phyloP scores from a whole-genome alignment of 768 basidiomycete species.

The Mycena indigotica region DNA sequence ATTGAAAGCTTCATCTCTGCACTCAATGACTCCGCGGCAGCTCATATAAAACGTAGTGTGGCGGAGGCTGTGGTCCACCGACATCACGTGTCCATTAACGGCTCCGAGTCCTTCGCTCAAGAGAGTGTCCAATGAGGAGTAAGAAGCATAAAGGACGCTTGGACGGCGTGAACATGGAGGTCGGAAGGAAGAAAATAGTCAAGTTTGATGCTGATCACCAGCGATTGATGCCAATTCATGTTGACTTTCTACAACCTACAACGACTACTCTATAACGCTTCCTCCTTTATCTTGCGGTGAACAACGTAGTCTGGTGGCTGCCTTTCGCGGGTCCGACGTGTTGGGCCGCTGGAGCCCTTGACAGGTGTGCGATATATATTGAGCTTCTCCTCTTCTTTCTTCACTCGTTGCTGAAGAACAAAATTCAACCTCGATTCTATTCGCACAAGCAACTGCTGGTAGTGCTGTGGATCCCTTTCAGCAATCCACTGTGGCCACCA shows the following conservation, averaged over 20 bases:
- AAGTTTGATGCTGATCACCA: background rate
- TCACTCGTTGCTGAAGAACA: background rate
- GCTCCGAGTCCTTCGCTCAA: background rate
- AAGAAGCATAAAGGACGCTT: background rate
- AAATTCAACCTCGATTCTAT: background rate
- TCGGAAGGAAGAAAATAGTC: background rate
- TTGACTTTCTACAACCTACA: background rate
- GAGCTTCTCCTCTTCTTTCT: background rate
- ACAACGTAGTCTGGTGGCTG: background rate
- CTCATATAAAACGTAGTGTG: background rate
- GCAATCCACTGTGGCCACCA: conserved; percentile 17
- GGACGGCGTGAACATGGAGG: background rate
- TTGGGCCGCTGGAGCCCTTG: background rate
- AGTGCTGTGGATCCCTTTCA: conserved; percentile 2
- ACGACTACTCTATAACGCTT: no score
- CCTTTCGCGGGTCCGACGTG: background rate
- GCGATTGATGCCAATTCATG: background rate
- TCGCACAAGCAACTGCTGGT: background rate
- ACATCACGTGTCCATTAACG: background rate
- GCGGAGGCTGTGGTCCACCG: background rate
- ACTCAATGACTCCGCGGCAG: background rate
- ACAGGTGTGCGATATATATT: background rate
- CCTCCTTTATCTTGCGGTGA: background rate
- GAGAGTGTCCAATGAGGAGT: background rate
- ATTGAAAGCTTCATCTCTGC: conserved; percentile 5